Evolutionary conservation across 75 land plant species (phyloP), one percentile per base, ranked within the genome.

Genomic region (Pinus taeda): DNA sequence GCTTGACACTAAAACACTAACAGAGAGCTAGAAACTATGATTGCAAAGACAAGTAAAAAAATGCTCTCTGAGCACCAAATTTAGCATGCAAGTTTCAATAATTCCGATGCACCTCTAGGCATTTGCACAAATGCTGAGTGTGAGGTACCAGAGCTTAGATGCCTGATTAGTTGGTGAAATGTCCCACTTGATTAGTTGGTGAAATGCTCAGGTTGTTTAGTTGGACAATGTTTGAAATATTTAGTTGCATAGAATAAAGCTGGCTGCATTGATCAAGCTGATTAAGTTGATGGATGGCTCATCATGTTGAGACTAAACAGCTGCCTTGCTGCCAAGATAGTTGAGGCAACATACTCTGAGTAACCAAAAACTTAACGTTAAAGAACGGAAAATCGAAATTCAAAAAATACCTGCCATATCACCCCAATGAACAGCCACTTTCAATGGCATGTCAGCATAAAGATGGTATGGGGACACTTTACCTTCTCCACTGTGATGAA

Each of bases 401-500:
- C 73, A 77, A 57, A 64, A 75, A 3, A 57, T 37, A 42, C 58
- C 17, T 53, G 30, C 36, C 69, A 49, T 36, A 42, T 45, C 53
- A 69, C n/a, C 72, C 72, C 72, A 69, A 69, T 42, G 49, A 37
- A 69, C 72, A 69, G 42, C 72, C 72, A 69, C 42, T 69, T 42
- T 42, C 22, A 4, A 37, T 42, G 49, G 72, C 53, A n/a, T 67
- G 72, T 69, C 17, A 21, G 72, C 42, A 21, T 65, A 69, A 42
- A 37, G 49, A 69, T 69, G 53, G 72, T 11, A 69, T n/a, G 6
- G 22, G 1, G 22, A 69, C 72, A 69, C 72, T 21, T 33, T 85
- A 96, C 98, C 98, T 85, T 94, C 79, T 96, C 98, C 45, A 96
- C 97, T 64, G 98, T 96, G 60, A 96, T 94, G 49, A 87, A 84